Base-by-base conservation (phyloP, 495 filamentous ascomycete species). In the Penicillium longicatenatum region DNA sequence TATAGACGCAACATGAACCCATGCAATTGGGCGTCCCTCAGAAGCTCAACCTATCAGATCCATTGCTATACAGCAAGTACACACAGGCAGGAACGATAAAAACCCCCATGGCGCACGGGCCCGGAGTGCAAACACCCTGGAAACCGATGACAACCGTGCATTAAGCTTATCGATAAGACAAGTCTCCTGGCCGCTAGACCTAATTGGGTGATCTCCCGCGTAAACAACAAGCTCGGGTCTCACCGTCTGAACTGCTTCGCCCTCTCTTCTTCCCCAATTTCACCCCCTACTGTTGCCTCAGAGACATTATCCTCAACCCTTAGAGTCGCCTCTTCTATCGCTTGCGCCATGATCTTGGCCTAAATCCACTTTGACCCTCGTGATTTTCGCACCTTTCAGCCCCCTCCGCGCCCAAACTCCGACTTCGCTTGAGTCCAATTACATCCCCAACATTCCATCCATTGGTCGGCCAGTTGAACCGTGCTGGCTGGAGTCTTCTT, bases 161-260 rank as follows among this genome's bases (percentile, higher is more conserved):
- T 70, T 76, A 76, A 78, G 73, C 75, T 78, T 78, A 78, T 78
- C 75, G 75, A 78, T 78, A 78, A 74, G 64, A 9, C 29, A 19
- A 39, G 29, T 10, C 29, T 47, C 56, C 55, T 56, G 17, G 24
- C 29, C 69, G 53, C 75, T 77, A 75, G 63, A 52, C 75, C 73
- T 42, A 44, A 74, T 70, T 21, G 37, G 64, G 71, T n/a, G 53
- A 66, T 57, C 68, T 72, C 37, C 45, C 45, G 45, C 62, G 72
- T 76, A 78, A 78, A 76, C 71, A 70, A 62, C 64, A 65, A 58
- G 54, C 60, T 76, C 68, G 69, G 73, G 73, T 70, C 72, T 78
- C 72, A 75, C 75, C 72, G 66, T 59, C 62, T 62, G 50, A 55
- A 60, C 52, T 52, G 49, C 55, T 51, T 60, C 58, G 22, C 39